phyloP scores from a whole-genome alignment of 2,329 filamentous ascomycete species.

The Aureobasidium leucospermi region DNA sequence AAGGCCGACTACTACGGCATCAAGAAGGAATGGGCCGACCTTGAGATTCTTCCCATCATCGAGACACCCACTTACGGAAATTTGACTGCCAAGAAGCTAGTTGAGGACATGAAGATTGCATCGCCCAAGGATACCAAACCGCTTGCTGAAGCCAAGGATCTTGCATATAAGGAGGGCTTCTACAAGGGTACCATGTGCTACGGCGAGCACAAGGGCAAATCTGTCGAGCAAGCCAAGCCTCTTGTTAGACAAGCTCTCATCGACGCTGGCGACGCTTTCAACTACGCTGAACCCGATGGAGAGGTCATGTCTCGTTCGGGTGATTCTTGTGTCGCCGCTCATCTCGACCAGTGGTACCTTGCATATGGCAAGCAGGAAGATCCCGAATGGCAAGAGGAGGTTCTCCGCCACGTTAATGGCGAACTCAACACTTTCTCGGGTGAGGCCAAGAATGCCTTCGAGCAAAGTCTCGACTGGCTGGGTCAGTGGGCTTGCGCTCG shows the following conservation, averaged over 20 bases:
- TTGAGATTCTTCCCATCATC: slow-evolving; percentile 84
- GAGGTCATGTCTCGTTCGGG: slow-evolving; percentile 82
- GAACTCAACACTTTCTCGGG: slow-evolving; percentile 72
- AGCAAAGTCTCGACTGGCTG: slow-evolving; percentile 83
- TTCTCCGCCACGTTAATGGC: slow-evolving; percentile 63
- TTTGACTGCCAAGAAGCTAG: slow-evolving; percentile 71
- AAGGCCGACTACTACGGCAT: slow-evolving; percentile 96
- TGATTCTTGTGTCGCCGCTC: slow-evolving; percentile 86
- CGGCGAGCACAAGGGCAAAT: slow-evolving; percentile 80
- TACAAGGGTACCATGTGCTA: slow-evolving; percentile 89
- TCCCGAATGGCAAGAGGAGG: slow-evolving; percentile 67
- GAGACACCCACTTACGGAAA: slow-evolving; percentile 83
- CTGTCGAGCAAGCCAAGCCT: slow-evolving; percentile 79
- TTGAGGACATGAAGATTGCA: slow-evolving; percentile 91
- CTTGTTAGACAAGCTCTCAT: slow-evolving; percentile 75
- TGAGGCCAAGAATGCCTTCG: slow-evolving; percentile 54
- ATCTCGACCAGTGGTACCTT: slow-evolving; percentile 96
- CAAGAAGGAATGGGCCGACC: slow-evolving; percentile 90
- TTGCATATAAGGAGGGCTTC: slow-evolving; percentile 95
- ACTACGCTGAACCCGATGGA: slow-evolving; percentile 88
- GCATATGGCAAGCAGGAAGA: slow-evolving; percentile 82
- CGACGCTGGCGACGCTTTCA: slow-evolving; percentile 71
- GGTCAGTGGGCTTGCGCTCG: slow-evolving; percentile 93
- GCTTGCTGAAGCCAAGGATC: slow-evolving; percentile 87
- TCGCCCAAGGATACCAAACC: slow-evolving; percentile 92